Percentiles rank a stretch among this genome's conserved stretches.
Conservation (phyloP, 2,329 filamentous ascomycete genomes). For the Plectosphaerella sp. region DNA sequence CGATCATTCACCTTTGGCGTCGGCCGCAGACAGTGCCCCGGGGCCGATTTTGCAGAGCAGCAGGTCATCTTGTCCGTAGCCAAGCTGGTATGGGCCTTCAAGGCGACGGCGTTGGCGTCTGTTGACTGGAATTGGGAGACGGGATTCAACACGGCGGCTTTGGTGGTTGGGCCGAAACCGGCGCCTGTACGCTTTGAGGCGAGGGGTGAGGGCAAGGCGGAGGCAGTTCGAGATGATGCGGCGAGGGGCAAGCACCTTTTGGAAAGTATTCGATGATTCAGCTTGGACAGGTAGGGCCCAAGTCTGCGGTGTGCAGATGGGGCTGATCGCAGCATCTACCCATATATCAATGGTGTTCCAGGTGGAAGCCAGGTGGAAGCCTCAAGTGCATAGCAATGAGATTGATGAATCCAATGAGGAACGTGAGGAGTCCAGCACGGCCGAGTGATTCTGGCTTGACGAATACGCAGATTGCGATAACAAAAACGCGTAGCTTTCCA, state of each 20-base stretch:
- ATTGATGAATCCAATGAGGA: too few relatives aligned
- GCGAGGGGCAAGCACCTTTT: neutral
- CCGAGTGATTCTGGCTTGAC: too few relatives aligned
- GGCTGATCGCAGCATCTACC: too few relatives aligned
- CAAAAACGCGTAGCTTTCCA: too few relatives aligned
- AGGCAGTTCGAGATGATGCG: slow-evolving; percentile 8
- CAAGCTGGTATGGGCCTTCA: slow-evolving; percentile 44
- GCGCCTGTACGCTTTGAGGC: slow-evolving; percentile 14
- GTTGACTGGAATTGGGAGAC: slow-evolving; percentile 19
- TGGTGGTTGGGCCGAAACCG: slow-evolving; percentile 13
- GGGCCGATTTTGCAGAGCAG: slow-evolving; percentile 42
- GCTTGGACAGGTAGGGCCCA: too few relatives aligned
- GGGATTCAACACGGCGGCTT: slow-evolving; percentile 14
- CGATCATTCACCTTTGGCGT: slow-evolving; percentile 39
- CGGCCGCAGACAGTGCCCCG: slow-evolving; percentile 42
- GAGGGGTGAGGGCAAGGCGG: slow-evolving; percentile 11
- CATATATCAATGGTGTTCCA: too few relatives aligned
- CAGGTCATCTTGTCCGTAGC: slow-evolving; percentile 33
- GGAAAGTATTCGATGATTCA: neutral
- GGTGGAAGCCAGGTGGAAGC: too few relatives aligned
- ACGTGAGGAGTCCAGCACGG: too few relatives aligned
- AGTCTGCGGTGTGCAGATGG: too few relatives aligned
- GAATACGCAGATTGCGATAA: too few relatives aligned
- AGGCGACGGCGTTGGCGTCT: slow-evolving; percentile 19
- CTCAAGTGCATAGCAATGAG: too few relatives aligned